phyloP scores from a whole-genome alignment of 768 basidiomycete species.

The Mycena latifolia region DNA sequence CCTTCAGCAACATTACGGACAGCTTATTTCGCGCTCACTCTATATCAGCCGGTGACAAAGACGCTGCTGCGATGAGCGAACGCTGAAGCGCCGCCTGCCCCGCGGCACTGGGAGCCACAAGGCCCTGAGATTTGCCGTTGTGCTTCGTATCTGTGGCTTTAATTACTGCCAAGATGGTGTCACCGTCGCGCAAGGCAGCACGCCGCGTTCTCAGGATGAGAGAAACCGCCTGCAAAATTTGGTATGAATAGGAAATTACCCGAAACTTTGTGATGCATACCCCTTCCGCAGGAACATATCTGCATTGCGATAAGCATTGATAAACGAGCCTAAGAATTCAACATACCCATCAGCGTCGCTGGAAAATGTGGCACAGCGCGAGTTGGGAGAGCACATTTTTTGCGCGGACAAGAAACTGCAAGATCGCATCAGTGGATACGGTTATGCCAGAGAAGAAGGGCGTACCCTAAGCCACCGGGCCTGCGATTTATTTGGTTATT shows the following conservation, averaged over 20 bases:
- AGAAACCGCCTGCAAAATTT: slow-evolving; percentile 41
- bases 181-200: slow-evolving; percentile 49
- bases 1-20: background rate
- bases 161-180: slow-evolving; percentile 48
- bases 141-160: slow-evolving; percentile 47
- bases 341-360: slow-evolving; percentile 50
- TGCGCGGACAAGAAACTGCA: slow-evolving; percentile 48
- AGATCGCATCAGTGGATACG: background rate
- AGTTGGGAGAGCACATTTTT: slow-evolving; percentile 48
- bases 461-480: slow-evolving; percentile 47
- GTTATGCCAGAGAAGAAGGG: background rate
- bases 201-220: slow-evolving; percentile 49
- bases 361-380: slow-evolving; percentile 50
- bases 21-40: slow-evolving; percentile 42
- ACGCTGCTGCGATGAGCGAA: slow-evolving; percentile 44
- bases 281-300: slow-evolving; percentile 53
- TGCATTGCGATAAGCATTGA: slow-evolving; percentile 20
- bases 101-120: slow-evolving; percentile 49
- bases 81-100: slow-evolving; percentile 49
- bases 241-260: background rate
- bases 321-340: background rate
- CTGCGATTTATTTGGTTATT: slow-evolving; percentile 16
- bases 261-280: slow-evolving; percentile 12
- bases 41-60: slow-evolving; percentile 45
- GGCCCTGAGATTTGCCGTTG: slow-evolving; percentile 51